Evolutionary conservation across 352 stramenopile species (phyloP).

Genomic region (Phytophthora pistaciae): DNA sequence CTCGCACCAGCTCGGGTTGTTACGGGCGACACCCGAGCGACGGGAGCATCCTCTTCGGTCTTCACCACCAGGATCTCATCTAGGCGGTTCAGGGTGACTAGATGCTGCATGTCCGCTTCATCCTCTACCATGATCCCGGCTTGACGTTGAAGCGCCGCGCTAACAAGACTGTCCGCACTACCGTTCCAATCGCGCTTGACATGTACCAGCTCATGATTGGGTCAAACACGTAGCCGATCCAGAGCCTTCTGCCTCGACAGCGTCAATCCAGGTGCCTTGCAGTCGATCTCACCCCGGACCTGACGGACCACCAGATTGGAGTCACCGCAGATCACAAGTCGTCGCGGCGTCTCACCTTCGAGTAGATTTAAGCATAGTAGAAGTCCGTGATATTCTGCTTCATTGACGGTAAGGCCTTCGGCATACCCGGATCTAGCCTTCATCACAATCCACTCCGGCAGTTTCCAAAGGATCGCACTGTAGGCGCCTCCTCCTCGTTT

Average conservation of each 20-base stretch:
- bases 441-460: not conserved
- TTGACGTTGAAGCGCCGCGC: constrained; percentile 1
- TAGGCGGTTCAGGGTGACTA: constrained; percentile 9
- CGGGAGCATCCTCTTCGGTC: not conserved
- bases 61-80: not conserved
- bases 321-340: constrained; percentile 6
- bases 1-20: not conserved
- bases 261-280: constrained; percentile 5
- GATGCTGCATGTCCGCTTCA: constrained; percentile 1
- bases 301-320: constrained; percentile 8
- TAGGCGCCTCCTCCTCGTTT: constrained; percentile 4
- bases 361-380: not conserved
- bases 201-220: constrained; percentile 3
- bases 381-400: constrained; percentile 8
- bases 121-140: not conserved
- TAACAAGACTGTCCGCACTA: constrained; percentile 2
- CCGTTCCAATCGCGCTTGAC: constrained; percentile 14
- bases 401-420: not conserved
- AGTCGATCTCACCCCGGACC: constrained; percentile 19
- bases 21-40: not conserved
- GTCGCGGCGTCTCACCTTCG: not conserved
- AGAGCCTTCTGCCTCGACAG: constrained; percentile 2
- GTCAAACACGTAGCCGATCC: not conserved
- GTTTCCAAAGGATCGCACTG: constrained; percentile 4
- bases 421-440: not conserved